Evolutionary conservation across 2,329 filamentous ascomycete species (phyloP), one percentile per base, ranked within the genome.

Genomic region (Fonsecaea erecta): DNA sequence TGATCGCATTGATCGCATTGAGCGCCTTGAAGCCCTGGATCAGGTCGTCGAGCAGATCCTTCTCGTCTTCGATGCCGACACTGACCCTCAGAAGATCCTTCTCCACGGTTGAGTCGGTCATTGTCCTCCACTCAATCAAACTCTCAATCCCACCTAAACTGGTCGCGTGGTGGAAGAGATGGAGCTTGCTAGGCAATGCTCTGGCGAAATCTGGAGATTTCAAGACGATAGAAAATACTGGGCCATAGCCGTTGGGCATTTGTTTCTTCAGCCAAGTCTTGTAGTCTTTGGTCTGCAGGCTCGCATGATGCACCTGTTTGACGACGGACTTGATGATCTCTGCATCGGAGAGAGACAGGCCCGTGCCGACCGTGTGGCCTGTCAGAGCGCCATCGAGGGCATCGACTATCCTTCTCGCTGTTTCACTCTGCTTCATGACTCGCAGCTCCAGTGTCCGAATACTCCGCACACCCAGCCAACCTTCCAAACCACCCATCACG

Each of bases 121-220:
- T 95, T 54, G 90, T 86, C 65, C 95, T 84, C 95, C 95, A 99
- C 84, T 99, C 95, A 72, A 99, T 93, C 81, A 98, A 79, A 74
- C 92, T 95, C 84, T 98, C 95, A 9, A 98, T 92, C 3, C 95
- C 94, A 1, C 95, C 95, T 30, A 98, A 79, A 76, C 91, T 96
- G 1, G 95, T 99, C 5, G 95, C 95, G 78, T 99, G 95, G 72
- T 97, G 92, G 81, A 98, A 98, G 52, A 97, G 84, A 1, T 82
- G 75, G 75, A 98, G 79, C 77, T 91, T 90, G 73, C 89, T 90
- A 2, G 95, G 95, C 68, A 99, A 78, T 32, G 81, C 77, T 70
- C 83, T 85, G 2, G 95, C 93, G 58, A 85, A 74, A 0, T 81
- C 79, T 66, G 85, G 81, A 2, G 84, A 80, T 72, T 85, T 85